Evolutionary conservation across 768 basidiomycete genomes (phyloP).

Genomic region (Rhodotorula graminis): DNA sequence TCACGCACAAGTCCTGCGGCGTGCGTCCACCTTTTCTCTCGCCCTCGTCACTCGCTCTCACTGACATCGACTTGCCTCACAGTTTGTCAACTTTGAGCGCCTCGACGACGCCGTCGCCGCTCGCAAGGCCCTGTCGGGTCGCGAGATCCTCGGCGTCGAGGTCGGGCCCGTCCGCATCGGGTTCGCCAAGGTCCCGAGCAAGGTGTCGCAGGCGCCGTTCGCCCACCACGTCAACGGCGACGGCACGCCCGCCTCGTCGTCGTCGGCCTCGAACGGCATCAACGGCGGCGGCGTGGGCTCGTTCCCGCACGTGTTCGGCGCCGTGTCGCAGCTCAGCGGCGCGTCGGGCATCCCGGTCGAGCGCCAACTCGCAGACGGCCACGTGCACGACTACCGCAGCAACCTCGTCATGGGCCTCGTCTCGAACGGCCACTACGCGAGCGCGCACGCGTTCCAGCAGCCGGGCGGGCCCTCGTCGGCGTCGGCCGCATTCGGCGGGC

Average conservation of each 20-base stretch:
- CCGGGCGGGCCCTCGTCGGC: no score
- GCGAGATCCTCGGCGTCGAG: constrained; percentile 91
- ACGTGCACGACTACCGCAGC: constrained; percentile 87
- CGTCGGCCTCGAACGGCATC: background rate
- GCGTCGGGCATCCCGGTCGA: constrained; percentile 85
- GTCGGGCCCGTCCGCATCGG: constrained; percentile 96
- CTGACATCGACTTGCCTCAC: background rate
- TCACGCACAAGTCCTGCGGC: constrained; percentile 93
- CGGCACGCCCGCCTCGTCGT: background rate
- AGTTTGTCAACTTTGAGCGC: constrained; percentile 87
- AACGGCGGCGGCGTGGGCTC: constrained; percentile 17
- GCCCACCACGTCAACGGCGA: background rate
- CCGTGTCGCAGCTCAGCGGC: constrained; percentile 81
- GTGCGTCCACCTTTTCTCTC: constrained; percentile 52
- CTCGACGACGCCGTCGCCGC: constrained; percentile 94
- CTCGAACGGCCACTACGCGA: constrained; percentile 30
- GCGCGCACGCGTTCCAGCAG: constrained; percentile 59
- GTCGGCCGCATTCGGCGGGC: constrained; percentile 29
- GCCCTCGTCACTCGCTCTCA: constrained; percentile 15
- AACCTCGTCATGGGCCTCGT: constrained; percentile 62
- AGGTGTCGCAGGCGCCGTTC: constrained; percentile 46
- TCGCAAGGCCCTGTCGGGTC: constrained; percentile 88
- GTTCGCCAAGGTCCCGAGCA: constrained; percentile 87
- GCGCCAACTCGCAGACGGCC: constrained; percentile 80
- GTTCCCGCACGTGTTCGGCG: constrained; percentile 67